Evolutionary conservation across 192 early-diverging fungal species (phyloP), one percentile per base, ranked within the genome.

Genomic region (Phycomyces blakesleeanus): DNA sequence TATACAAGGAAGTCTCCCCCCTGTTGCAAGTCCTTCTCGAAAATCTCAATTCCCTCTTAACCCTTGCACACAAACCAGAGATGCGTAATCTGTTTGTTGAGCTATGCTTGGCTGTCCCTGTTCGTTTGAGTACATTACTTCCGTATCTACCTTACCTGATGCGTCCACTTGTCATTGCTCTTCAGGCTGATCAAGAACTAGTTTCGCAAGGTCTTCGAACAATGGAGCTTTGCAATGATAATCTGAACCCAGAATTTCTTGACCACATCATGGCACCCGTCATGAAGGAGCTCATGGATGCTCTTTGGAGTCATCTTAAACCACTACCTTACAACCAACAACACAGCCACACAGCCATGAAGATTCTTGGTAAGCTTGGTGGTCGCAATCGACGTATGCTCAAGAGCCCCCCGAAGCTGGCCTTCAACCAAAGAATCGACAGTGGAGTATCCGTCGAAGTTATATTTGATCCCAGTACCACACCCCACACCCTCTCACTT

Each of bases 31-130:
- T 93, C 5, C 78, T 99, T 26, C 78, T 99, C 11, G 95, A 97
- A 64, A 87, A 84, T 4, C 81, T 99, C n/a, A 98, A 98, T 68
- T 77, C 78, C 20, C 77, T 97, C 7, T 77, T 89, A 5, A 87
- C 92, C 0, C 63, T 86, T 8, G 89, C 94, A 8, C 86, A 90
- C 59, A 88, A 91, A 55, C 86, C 83, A 63, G 86, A 87, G 25
- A 91, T 96, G 87, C 85, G 88, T 41, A 96, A 98, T 67, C 78
- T 98, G n/a, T 97, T 97, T 82, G 93, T 98, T 27, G 96, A 99
- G 66, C 84, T 98, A 2, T 97, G 94, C 73, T 72, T 98, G 55
- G 96, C 96, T 0, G 95, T 99, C 0, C 98, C 98, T 15, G 96
- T 99, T 11, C 86, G 96, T 0, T 76, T 99, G 27, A 94, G 91